Evolutionary conservation across 257 asterid genomes (phyloP).

Genomic region (Solanum etuberosum): DNA sequence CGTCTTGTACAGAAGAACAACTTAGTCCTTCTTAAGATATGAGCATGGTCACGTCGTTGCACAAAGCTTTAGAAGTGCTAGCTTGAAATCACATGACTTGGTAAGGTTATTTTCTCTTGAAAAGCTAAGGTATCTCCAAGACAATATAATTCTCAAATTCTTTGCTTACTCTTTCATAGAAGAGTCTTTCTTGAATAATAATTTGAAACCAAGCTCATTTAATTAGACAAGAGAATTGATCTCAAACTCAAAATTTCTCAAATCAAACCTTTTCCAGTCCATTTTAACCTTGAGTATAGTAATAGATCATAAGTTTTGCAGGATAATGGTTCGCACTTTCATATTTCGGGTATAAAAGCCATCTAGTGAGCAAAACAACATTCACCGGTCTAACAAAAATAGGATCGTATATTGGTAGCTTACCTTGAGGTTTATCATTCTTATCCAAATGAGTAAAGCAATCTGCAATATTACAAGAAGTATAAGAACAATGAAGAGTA

Average conservation of each 20-base stretch:
- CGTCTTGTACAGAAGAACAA: background rate
- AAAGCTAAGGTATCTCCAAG: background rate
- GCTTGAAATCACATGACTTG: background rate
- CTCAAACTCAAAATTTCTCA: background rate
- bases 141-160: background rate
- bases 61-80: background rate
- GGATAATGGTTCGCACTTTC: background rate
- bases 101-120: background rate
- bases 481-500: background rate
- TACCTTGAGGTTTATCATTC: conserved; percentile 37
- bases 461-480: conserved; percentile 33
- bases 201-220: background rate
- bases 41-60: background rate
- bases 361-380: background rate
- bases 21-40: background rate
- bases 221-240: background rate
- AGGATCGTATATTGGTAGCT: background rate
- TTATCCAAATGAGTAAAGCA: conserved; percentile 64
- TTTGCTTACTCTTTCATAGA: background rate
- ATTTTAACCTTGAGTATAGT: background rate
- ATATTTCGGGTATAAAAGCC: background rate
- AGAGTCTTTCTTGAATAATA: background rate
- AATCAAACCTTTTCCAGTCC: background rate
- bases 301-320: background rate
- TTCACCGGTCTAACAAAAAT: background rate